Base-by-base conservation (phyloP, 1,139 yeast species). In the Pichia sp. region DNA sequence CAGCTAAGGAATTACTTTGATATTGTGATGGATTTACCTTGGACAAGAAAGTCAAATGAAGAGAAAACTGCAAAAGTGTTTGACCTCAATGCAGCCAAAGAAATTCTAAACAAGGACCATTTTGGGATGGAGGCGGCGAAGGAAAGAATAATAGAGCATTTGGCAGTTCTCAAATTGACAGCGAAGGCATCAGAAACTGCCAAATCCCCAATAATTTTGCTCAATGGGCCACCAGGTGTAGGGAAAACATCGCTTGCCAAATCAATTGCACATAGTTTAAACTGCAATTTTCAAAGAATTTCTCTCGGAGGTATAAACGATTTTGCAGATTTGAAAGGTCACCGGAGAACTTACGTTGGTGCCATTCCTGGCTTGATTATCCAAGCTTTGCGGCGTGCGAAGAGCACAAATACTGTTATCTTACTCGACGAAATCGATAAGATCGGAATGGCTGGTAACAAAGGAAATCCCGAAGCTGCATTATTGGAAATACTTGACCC, bases 181-280 rank as follows among this genome's bases (percentile, higher is more conserved):
- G 19, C 48, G n/a, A 45, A 46, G 2, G 10, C n/a, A 3, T 8
- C 43, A 15, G 32, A 31, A 4, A 26, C 45, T 1, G 13, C 60
- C 2, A 65, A 62, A 64, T 79, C 93, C 7, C 93, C 96, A 31
- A 89, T 90, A 50, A 75, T 92, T 48, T 78, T 90, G 70, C 75
- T 92, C 57, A 90, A 90, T 3, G 97, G 97, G 0, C 97, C 97
- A 8, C 97, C 97, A 0, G 97, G 97, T 49, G 96, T 90, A 7
- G 97, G 97, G 44, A 90, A 90, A 68, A 90, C 97, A 0, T 88
- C 96, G 2, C 75, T 90, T 57, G 97, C 96, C 3, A 85, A 85
- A 66, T 87, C 96, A 0, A 83, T 90, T 53, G 97, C 97, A 1
- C 75, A 78, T n/a, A 81, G 95, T 1, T 72, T 90, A 59, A 87